A percentile compares a stretch with the other conserved stretches of the same genome.
phyloP scores from a whole-genome alignment of 345 rosid species.

The Pugionium dolabratum region DNA sequence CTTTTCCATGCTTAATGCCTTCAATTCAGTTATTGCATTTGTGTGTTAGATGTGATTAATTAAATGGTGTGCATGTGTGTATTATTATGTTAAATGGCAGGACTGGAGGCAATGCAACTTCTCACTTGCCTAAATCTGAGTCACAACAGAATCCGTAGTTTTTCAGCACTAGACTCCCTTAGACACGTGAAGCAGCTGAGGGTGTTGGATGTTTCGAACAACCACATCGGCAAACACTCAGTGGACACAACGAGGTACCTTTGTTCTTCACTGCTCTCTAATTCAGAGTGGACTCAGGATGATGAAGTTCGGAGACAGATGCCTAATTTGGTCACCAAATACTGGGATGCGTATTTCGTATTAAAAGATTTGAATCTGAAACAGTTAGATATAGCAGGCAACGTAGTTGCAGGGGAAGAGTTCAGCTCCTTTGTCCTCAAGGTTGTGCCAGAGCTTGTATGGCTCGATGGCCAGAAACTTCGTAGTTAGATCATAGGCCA shows the following conservation, averaged over 20 bases:
- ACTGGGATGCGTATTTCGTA: constrained; percentile 71
- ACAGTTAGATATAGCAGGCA: constrained; percentile 67
- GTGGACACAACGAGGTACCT: constrained; percentile 75
- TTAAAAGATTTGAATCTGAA: constrained; percentile 62
- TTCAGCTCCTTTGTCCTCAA: constrained; percentile 58
- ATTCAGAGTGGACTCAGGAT: constrained; percentile 51
- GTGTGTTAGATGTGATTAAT: constrained; percentile 11
- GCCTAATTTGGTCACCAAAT: constrained; percentile 36
- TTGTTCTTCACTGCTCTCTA: constrained; percentile 76
- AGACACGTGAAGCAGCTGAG: constrained; percentile 62
- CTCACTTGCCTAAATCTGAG: constrained; percentile 71
- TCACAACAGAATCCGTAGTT: constrained; percentile 63
- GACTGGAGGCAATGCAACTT: constrained; percentile 81
- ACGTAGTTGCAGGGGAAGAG: constrained; percentile 56
- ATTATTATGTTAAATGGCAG: constrained; percentile 36
- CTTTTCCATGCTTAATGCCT: background rate
- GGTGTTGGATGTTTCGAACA: constrained; percentile 75
- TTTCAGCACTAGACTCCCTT: constrained; percentile 73
- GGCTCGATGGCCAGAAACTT: constrained; percentile 56
- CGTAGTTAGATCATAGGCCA: constrained; percentile 30
- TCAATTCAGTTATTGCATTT: constrained; percentile 9
- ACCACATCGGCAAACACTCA: constrained; percentile 83
- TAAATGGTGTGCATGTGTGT: constrained; percentile 11
- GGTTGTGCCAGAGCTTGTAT: constrained; percentile 62
- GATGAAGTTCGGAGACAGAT: constrained; percentile 29